Percentiles rank a stretch among this genome's conserved stretches.
phyloP scores from a whole-genome alignment of 306 rosid genomes.

The Mimosa pudica region DNA sequence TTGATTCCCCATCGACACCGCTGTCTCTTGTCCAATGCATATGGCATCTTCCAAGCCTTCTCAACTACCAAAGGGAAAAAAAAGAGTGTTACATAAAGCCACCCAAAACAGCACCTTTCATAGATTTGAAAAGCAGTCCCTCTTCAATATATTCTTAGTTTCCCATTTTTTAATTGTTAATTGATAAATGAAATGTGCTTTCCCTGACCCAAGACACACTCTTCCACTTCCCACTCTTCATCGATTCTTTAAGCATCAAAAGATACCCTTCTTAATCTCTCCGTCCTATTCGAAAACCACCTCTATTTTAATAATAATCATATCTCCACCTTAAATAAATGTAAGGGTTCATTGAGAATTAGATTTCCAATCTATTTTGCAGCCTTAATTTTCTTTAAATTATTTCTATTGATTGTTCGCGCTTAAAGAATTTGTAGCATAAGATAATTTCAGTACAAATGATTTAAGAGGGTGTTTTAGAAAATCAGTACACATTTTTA shows the following conservation, averaged over 20 bases:
- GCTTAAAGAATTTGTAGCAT: too few species aligned
- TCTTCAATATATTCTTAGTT: not conserved
- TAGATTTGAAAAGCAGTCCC: conserved; percentile 40
- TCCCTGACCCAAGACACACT: conserved; percentile 48
- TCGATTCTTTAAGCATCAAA: conserved; percentile 55
- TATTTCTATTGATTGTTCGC: too few species aligned
- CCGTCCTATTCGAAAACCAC: conserved; percentile 28
- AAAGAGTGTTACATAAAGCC: conserved; percentile 1
- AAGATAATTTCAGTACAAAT: too few species aligned
- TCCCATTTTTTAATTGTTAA: not conserved
- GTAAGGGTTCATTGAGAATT: too few species aligned
- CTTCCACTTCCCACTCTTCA: not conserved
- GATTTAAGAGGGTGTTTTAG: too few species aligned
- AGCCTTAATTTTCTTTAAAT: too few species aligned
- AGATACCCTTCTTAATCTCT: conserved; percentile 61
- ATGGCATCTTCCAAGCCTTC: conserved; percentile 68
- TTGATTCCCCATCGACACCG: conserved; percentile 73
- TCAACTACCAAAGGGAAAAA: conserved; percentile 50
- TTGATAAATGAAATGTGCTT: conserved; percentile 38
- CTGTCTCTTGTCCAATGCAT: conserved; percentile 65
- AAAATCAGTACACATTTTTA: too few species aligned
- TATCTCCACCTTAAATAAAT: too few species aligned
- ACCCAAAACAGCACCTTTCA: conserved; percentile 32
- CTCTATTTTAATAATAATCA: too few species aligned
- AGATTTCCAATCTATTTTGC: too few species aligned